Conservation (phyloP, 495 filamentous ascomycete species). For the Penicillium bovifimosum region DNA sequence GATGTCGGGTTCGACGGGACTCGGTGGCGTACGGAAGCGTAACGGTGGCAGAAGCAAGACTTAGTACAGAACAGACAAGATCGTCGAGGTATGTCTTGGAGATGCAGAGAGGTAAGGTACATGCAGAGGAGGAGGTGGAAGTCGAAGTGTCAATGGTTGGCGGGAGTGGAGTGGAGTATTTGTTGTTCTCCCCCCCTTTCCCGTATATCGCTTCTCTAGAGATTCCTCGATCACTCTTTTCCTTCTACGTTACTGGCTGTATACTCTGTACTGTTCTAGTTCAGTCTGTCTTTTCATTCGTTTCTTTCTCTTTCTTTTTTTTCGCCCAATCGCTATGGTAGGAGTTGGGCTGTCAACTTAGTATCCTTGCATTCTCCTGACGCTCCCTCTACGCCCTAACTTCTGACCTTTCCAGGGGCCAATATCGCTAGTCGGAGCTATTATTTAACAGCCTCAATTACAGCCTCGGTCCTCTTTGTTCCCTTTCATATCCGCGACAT, state of each 20-base stretch:
- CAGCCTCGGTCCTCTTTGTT: background rate
- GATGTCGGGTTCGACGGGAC: background rate
- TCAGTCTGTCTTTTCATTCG: background rate
- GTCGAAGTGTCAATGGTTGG: conserved; percentile 4
- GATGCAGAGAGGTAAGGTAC: conserved; percentile 7
- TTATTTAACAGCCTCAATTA: background rate
- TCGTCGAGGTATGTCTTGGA: background rate
- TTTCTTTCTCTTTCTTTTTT: background rate
- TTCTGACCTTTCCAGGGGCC: conserved; percentile 6
- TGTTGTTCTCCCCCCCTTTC: conserved; percentile 24
- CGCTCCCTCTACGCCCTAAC: conserved; percentile 1
- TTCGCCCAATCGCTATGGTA: conserved; percentile 12
- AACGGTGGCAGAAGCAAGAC: background rate
- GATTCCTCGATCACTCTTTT: background rate
- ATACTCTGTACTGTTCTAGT: background rate
- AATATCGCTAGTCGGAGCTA: background rate
- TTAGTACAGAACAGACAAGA: background rate
- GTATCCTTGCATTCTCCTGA: conserved; percentile 13
- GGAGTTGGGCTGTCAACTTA: conserved; percentile 9
- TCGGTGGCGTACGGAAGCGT: background rate
- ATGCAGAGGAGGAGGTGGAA: conserved; percentile 13
- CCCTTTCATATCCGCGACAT: background rate
- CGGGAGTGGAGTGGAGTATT: conserved; percentile 14
- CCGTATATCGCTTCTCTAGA: background rate
- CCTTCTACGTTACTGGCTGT: background rate